Conservation (phyloP, 2,329 filamentous ascomycete species). For the Orbilia oligospora region DNA sequence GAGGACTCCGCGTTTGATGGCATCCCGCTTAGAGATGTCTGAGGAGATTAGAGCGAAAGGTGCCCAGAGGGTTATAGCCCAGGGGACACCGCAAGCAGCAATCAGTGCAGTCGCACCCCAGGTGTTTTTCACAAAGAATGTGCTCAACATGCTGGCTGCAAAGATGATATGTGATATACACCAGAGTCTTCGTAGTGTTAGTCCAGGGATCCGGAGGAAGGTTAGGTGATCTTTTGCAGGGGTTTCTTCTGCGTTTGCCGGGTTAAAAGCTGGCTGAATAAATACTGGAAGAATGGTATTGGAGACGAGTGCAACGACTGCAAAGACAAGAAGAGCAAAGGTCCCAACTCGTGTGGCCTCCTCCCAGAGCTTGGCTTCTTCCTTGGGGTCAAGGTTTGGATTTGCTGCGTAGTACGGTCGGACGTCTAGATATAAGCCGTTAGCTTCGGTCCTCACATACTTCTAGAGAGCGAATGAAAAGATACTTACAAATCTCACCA, state of each 20-base stretch:
- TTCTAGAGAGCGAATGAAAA: background rate
- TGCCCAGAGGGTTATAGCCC: slow-evolving; percentile 94
- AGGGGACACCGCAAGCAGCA: slow-evolving; percentile 86
- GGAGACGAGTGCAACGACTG: slow-evolving; percentile 83
- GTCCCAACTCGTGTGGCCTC: slow-evolving; percentile 88
- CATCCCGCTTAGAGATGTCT: slow-evolving; percentile 87
- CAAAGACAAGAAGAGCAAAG: slow-evolving; percentile 89
- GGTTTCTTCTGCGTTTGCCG: slow-evolving; percentile 63
- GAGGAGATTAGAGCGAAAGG: slow-evolving; percentile 95
- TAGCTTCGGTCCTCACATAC: slow-evolving; percentile 1
- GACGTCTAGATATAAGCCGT: slow-evolving; percentile 70
- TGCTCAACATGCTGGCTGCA: slow-evolving; percentile 83
- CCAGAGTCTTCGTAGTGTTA: slow-evolving; percentile 92
- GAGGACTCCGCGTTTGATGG: slow-evolving; percentile 71
- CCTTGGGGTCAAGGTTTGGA: slow-evolving; percentile 80
- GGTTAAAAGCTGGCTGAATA: slow-evolving; percentile 82
- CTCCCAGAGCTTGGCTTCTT: slow-evolving; percentile 86
- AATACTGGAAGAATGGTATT: slow-evolving; percentile 89
- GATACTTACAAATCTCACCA: slow-evolving; percentile 78
- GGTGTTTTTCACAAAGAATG: slow-evolving; percentile 81
- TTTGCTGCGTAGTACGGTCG: slow-evolving; percentile 84
- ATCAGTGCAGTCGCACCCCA: slow-evolving; percentile 82
- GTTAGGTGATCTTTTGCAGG: slow-evolving; percentile 70
- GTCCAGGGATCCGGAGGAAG: slow-evolving; percentile 80
- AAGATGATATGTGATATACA: slow-evolving; percentile 88